Evolutionary conservation across 2,329 filamentous ascomycete genomes (phyloP), one percentile per base, ranked within the genome.

Genomic region (Hymenoscyphus salicellus): DNA sequence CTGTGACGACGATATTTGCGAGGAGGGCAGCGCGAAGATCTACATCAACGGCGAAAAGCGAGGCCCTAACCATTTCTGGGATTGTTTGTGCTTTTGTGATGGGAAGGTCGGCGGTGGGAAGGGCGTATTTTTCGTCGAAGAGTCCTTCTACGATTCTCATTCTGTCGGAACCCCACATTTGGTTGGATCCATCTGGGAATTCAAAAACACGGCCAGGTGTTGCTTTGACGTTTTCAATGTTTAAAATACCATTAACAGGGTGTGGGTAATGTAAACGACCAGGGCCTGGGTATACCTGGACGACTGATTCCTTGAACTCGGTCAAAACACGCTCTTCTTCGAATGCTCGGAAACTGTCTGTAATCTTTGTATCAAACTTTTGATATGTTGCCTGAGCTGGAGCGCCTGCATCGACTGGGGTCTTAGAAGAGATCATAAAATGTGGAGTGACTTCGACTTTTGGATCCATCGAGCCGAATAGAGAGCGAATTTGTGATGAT

Each of bases 271-370:
- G 77, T 72, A 92, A 87, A 66, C 87, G 84, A 65, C 89, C 89
- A 0, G 91, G 91, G 0, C 92, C 92, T 30, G 87, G 86, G 94
- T 95, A 99, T 16, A 94, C 88, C 79, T 97, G 93, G 32, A 98
- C 93, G 17, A 97, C 92, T 20, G 91, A 96, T 79, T 99, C 96
- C 80, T 99, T 99, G 85, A 96, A 99, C 76, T 97, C 93, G 43
- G 92, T 93, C 64, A 99, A 81, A 52, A 97, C 89, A 61, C 94
- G 91, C 77, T 98, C 95, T 80, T 99, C 93, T 78, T 98, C 89
- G 69, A 94, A 89, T 20, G 83, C 81, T 65, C 90, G 88, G 84
- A 93, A 98, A 1, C 91, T 93, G 32, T 86, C 83, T 71, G 79
- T 78, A 67, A 89, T 80, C 72, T 84, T 73, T 76, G 83, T 82